These are phyloP conservation scores for Endoconidiophora laricicola DNA, from an alignment of 2,329 filamentous ascomycete genomes.

Conservation along the genomic window DNA sequence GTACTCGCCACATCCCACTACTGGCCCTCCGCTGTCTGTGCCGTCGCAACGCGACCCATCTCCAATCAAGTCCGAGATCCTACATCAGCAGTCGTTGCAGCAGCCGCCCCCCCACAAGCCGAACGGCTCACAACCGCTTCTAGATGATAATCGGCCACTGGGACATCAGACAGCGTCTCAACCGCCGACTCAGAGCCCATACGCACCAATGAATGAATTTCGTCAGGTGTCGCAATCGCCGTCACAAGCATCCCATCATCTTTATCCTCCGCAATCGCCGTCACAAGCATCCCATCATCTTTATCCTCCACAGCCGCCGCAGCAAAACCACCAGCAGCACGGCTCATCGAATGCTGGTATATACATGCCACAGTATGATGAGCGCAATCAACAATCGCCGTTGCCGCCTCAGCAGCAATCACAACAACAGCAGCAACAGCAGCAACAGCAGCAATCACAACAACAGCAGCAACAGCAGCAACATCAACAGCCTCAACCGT, in stretches of 20 bases:
- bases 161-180: slow-evolving; percentile 15
- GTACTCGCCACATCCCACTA: slow-evolving; percentile 1
- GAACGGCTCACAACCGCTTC: not conserved
- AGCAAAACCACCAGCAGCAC: not conserved
- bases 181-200: slow-evolving; percentile 25
- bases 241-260: slow-evolving; percentile 16
- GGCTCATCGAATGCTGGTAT: not conserved
- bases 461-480: not conserved
- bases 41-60: not conserved
- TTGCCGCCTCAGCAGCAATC: not conserved
- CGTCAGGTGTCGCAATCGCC: slow-evolving; percentile 12
- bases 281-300: slow-evolving; percentile 13
- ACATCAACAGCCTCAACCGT: not conserved
- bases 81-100: not conserved
- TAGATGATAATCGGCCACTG: slow-evolving; percentile 5
- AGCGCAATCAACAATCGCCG: not conserved
- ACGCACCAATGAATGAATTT: slow-evolving; percentile 14
- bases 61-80: slow-evolving; percentile 2
- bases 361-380: not conserved
- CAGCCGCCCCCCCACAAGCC: slow-evolving; percentile 1
- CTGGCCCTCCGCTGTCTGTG: slow-evolving; percentile 1
- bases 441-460: not conserved
- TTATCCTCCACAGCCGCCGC: slow-evolving; percentile 4
- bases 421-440: not conserved
- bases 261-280: slow-evolving; percentile 5